Base-by-base conservation (phyloP, 805 yeast genomes). In the Cyberlindnera amylophila region DNA sequence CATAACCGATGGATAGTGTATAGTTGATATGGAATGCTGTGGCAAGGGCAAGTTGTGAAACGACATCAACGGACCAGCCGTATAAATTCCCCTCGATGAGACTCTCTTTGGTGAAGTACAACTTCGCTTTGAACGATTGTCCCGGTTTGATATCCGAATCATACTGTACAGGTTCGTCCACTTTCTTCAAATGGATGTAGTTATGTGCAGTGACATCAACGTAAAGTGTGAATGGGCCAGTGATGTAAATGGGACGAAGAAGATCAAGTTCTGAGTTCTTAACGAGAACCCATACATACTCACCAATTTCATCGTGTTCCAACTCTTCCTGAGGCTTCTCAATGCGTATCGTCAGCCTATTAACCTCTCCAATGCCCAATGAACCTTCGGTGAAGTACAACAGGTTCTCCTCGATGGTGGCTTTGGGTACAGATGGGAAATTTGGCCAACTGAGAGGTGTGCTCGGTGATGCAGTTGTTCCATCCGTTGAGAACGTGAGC, bases 161-260 rank as follows among this genome's bases (percentile, higher is more conserved):
- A 50, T 69, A 77, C 40, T 67, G 69, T 9, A 71, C 57, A 0
- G 59, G 58, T n/a, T 74, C 74, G n/a, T 52, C 52, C 23, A 64
- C 67, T 34, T 66, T 62, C 41, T 69, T 59, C 31, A 72, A 61
- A 41, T 75, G 80, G 46, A 76, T 65, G 58, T 80, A 93, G 30
- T 81, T 84, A 10, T 62, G 69, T 0, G 91, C 81, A 34, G 81
- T 70, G 37, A 93, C 78, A 61, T 91, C 97, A 17, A 82, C 86
- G 55, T 93, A 93, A 6, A 93, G 64, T 2, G 86, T 71, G 58
- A 80, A 91, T 0, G 99, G 99, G 0, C 98, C 99, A 1, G 90
- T 82, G 34, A 93, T 63, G 54, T 82, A 87, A 1, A 96, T 85
- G 0, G 97, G 95, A 23, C 95, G 64, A 51, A 87, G 59, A 1